Base-by-base conservation (phyloP, 495 filamentous ascomycete genomes). In the Lophiostoma macrostomum region DNA sequence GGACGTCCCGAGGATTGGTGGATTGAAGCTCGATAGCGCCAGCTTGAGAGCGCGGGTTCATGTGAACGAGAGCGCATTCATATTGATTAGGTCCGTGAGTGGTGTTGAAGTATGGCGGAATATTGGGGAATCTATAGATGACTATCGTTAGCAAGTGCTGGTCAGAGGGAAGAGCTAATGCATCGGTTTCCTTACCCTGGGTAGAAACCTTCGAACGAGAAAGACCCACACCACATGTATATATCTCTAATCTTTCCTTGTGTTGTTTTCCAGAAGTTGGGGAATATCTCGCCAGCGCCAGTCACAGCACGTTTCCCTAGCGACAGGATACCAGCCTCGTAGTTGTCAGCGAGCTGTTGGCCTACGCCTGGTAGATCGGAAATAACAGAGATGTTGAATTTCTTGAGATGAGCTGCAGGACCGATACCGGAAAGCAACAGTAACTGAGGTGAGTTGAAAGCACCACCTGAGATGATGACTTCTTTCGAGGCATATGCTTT, bases 381-480 rank as follows among this genome's bases (percentile, higher is more conserved):
- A 13, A 66, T 29, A 5, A 66, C 38, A 11, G 63, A 34, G 22
- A 66, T 66, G 34, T 34, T 32, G 28, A 47, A 46, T 16, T 58
- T 60, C 35, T 31, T 27, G 12, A 66, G 48, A 5, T 55, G 36
- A 1, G 23, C 31, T 5, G 16, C 36, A 12, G 63, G 63, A 10
- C 63, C 63, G 25, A 66, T 52, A 10, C 63, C 63, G 1, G 55
- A 60, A 5, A 63, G 49, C 30, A 66, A 4, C 5, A 66, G 60
- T 1, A 66, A 34, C 23, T 60, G 53, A 18, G 63, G 63, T 4
- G 63, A 53, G 29, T 58, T 54, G 40, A 62, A 57, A 16, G 50
- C 56, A 22, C 60, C 60, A 1, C 53, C 49, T 2, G 50, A 56
- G 23, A 63, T 24, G 16, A 63, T 59, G 44, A 63, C 56, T 48